Evolutionary conservation across 306 rosid genomes (phyloP).

Genomic region (Herpetospermum pedunculosum): DNA sequence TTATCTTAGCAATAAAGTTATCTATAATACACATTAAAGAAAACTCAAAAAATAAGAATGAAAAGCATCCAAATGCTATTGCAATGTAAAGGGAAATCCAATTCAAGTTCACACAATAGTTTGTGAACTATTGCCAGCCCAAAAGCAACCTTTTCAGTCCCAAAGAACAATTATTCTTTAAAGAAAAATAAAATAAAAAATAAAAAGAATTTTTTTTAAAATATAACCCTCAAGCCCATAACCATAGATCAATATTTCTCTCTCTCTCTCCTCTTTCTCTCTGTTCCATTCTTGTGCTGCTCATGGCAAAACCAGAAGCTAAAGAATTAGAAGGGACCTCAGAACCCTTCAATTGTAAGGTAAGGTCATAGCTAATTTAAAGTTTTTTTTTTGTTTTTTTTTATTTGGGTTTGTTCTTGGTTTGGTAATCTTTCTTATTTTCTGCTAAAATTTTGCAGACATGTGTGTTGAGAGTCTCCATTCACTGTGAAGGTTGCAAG

Average conservation of each 20-base stretch:
- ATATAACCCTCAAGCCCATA: neutral
- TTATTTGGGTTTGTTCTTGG: neutral
- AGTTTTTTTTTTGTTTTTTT: neutral
- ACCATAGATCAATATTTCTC: slow-evolving; percentile 18
- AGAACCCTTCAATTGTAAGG: slow-evolving; percentile 58
- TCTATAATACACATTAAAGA: neutral
- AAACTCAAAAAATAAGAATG: neutral
- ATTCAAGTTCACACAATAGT: neutral
- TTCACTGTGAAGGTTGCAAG: slow-evolving; percentile 78
- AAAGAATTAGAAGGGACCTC: slow-evolving; percentile 27
- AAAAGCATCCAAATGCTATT: slow-evolving; percentile 1
- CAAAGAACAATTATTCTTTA: neutral
- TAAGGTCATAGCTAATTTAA: slow-evolving; percentile 8
- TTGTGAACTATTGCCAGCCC: slow-evolving; percentile 8
- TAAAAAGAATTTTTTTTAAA: neutral
- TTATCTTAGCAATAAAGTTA: neutral
- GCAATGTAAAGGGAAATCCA: neutral
- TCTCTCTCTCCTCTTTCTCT: slow-evolving; percentile 12
- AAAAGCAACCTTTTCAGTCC: neutral
- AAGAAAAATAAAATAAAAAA: neutral
- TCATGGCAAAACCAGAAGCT: slow-evolving; percentile 39
- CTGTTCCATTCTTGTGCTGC: neutral
- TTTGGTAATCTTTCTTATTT: neutral
- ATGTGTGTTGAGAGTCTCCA: slow-evolving; percentile 39
- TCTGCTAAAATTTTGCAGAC: neutral